These are phyloP conservation scores for Hypoxylon sp. DNA, from an alignment of 2,329 filamentous ascomycete species.

Conservation along the genomic window DNA sequence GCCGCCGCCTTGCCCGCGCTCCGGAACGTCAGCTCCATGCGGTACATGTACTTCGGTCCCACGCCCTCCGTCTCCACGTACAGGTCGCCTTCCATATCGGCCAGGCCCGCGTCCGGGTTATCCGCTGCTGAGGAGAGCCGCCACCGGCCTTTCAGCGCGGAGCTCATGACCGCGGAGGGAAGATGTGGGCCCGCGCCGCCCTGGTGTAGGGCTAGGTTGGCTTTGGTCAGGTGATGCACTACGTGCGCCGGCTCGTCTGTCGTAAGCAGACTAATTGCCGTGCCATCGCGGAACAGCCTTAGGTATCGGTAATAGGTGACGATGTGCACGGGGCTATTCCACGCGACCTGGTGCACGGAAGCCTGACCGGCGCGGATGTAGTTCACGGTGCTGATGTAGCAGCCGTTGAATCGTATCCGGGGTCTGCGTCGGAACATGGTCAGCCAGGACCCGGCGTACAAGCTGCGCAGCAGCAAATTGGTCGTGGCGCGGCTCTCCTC, in stretches of 20 bases:
- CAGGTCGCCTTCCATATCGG: constrained; percentile 75
- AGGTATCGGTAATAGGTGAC: constrained; percentile 99
- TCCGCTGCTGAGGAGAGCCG: constrained; percentile 60
- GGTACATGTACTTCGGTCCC: constrained; percentile 83
- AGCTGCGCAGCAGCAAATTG: constrained; percentile 58
- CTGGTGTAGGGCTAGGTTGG: constrained; percentile 71
- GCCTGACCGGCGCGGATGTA: constrained; percentile 88
- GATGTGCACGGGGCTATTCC: constrained; percentile 89
- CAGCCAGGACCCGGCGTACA: constrained; percentile 70
- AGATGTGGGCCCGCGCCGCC: constrained; percentile 58
- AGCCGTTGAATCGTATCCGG: constrained; percentile 91
- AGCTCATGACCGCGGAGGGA: constrained; percentile 73
- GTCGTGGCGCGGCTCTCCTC: constrained; percentile 58
- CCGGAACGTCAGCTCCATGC: constrained; percentile 82
- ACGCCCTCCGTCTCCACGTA: constrained; percentile 90
- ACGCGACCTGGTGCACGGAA: constrained; percentile 78
- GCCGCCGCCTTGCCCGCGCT: constrained; percentile 72
- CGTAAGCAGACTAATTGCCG: constrained; percentile 83
- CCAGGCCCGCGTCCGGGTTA: constrained; percentile 48
- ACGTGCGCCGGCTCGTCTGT: constrained; percentile 88
- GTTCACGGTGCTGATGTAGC: constrained; percentile 97
- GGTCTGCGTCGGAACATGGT: constrained; percentile 86
- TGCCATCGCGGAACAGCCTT: constrained; percentile 93
- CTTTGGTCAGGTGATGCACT: constrained; percentile 84
- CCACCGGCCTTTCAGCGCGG: constrained; percentile 74